phyloP scores from a whole-genome alignment of 306 rosid genomes.

The Astragalus membranaceus region DNA sequence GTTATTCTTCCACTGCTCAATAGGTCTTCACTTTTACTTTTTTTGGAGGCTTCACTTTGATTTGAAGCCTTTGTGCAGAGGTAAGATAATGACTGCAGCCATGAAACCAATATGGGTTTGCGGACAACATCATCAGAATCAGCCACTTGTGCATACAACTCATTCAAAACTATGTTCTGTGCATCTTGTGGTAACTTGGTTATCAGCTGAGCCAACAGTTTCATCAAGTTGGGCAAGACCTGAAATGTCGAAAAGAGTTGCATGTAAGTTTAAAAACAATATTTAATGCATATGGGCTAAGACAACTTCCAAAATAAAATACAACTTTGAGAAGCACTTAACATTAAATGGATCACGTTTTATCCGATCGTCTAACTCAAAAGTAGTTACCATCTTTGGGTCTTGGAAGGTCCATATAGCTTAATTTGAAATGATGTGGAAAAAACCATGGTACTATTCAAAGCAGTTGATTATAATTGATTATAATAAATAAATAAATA shows the following conservation, averaged over 20 bases:
- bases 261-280: slow-evolving; percentile 7
- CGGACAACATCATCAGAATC: slow-evolving; percentile 88
- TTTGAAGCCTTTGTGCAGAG: slow-evolving; percentile 50
- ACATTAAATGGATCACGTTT: background rate
- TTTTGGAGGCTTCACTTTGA: slow-evolving; percentile 25
- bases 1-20: slow-evolving; percentile 31
- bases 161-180: slow-evolving; percentile 62
- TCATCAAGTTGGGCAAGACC: slow-evolving; percentile 89
- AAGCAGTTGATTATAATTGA: background rate
- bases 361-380: background rate
- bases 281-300: background rate
- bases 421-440: slow-evolving; percentile 8
- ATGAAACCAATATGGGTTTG: slow-evolving; percentile 77
- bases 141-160: slow-evolving; percentile 78
- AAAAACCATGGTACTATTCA: background rate
- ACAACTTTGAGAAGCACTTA: background rate
- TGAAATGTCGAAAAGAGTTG: slow-evolving; percentile 25
- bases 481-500: background rate
- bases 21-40: slow-evolving; percentile 27
- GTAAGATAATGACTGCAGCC: slow-evolving; percentile 90
- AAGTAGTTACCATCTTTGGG: background rate
- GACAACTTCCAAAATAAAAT: background rate
- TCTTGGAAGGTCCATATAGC: background rate
- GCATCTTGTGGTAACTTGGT: slow-evolving; percentile 61
- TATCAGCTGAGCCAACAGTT: slow-evolving; percentile 63